phyloP scores from a whole-genome alignment of 1,284 basidiomycete species.

The Tremellales sp. region DNA sequence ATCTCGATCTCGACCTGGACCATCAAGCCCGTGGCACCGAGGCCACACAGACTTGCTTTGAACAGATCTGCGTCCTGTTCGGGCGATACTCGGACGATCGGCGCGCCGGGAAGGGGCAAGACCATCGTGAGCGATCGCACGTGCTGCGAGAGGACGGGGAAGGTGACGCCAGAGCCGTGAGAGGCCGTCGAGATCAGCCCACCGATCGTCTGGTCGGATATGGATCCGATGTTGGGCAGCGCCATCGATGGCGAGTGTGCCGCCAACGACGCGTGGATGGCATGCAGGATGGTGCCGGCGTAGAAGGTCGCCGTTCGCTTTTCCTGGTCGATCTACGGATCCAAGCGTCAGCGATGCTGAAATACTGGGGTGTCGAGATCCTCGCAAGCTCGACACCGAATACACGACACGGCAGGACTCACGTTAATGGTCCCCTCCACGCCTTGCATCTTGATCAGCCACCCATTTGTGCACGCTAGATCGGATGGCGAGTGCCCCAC shows the following conservation, averaged over 20 bases:
- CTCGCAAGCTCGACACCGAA: neutral
- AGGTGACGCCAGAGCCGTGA: conserved; percentile 82
- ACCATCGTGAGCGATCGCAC: conserved; percentile 73
- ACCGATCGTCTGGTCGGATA: conserved; percentile 94
- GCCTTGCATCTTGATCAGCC: conserved; percentile 71
- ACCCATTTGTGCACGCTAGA: conserved; percentile 78
- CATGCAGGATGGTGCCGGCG: conserved; percentile 73
- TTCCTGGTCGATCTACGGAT: conserved; percentile 63
- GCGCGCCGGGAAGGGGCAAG: conserved; percentile 36
- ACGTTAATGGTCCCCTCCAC: conserved; percentile 70
- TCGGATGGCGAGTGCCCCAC: conserved; percentile 92
- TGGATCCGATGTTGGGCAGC: conserved; percentile 90
- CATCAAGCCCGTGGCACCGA: conserved; percentile 91
- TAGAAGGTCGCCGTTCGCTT: conserved; percentile 60
- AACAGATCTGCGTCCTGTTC: conserved; percentile 70
- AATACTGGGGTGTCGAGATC: neutral
- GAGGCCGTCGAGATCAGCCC: conserved; percentile 92
- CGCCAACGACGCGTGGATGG: conserved; percentile 63
- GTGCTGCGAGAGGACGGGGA: conserved; percentile 77
- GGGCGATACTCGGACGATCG: conserved; percentile 26
- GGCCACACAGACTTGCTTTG: conserved; percentile 83
- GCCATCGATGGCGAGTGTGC: conserved; percentile 63
- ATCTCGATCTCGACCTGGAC: conserved; percentile 73
- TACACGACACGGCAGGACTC: conserved; percentile 38
- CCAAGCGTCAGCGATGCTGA: neutral